phyloP scores from a whole-genome alignment of 768 basidiomycete species.

The Lactifluus piperatus region DNA sequence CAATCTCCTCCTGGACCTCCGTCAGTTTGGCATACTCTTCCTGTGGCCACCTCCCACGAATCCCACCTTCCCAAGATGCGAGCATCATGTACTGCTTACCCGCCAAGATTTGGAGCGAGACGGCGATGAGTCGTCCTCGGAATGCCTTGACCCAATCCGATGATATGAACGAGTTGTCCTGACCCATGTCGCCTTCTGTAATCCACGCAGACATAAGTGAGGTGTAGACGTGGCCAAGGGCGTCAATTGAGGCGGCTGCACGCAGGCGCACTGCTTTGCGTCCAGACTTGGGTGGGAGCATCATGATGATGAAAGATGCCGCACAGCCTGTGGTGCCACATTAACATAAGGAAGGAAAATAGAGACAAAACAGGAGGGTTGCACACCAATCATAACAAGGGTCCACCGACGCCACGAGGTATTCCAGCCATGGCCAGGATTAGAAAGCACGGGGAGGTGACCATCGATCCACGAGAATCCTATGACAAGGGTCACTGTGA shows the following conservation, averaged over 20 bases:
- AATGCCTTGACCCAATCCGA: conserved; percentile 25
- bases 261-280: conserved; percentile 39
- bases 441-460: conserved; percentile 36
- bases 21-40: conserved; percentile 39
- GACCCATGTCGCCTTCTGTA: conserved; percentile 15
- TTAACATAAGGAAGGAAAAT: neutral
- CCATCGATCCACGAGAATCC: conserved; percentile 54
- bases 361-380: neutral
- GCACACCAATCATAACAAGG: conserved; percentile 41
- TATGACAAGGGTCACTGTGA: conserved; percentile 38
- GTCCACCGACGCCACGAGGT: conserved; percentile 45
- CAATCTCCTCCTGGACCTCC: conserved; percentile 34
- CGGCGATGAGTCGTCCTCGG: conserved; percentile 26
- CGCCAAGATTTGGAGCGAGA: conserved; percentile 28
- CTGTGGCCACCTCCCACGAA: conserved; percentile 44
- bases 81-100: conserved; percentile 29
- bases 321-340: conserved; percentile 31
- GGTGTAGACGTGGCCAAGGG: conserved; percentile 37
- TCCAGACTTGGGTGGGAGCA: conserved; percentile 44
- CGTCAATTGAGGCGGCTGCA: conserved; percentile 34
- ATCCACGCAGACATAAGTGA: conserved; percentile 37
- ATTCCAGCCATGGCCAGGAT: conserved; percentile 44
- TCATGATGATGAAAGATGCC: conserved; percentile 46
- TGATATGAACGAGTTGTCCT: neutral
- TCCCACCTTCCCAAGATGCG: conserved; percentile 39